Base-by-base conservation (phyloP, 352 stramenopile genomes). In the Globisporangium paddicum region DNA sequence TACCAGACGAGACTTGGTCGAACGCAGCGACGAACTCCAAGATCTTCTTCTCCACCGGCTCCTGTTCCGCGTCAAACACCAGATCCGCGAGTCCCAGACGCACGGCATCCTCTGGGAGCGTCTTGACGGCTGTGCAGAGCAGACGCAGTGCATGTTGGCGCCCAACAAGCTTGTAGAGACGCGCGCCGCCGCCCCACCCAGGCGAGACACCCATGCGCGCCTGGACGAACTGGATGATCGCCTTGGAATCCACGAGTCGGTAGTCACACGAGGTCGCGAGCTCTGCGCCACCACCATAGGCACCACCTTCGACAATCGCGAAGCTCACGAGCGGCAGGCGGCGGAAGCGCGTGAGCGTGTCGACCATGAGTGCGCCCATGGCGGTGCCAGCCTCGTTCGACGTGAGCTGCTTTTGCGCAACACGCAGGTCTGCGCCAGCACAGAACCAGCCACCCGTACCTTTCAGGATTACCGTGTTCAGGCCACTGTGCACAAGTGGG, bases 141-240 rank as follows among this genome's bases (percentile, higher is more conserved):
- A 97, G 41, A 8, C 78, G 68, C 9, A 96, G 64, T 3, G 87
- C 86, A 16, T 82, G 63, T 57, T 93, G 81, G 0, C 82, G 55
- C 0, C 85, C 86, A 18, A 97, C 70, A 34, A 96, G 77, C 58
- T 90, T 86, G 57, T 84, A 82, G 25, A 97, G 64, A 1, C 85
- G 71, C 35, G 76, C 75, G 1, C 77, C 86, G 37, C 89, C 89
- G 26, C 89, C 89, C 89, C 89, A 97, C 14, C 77, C 83, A 8
- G 87, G 81, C 4, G 78, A 92, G 1, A 96, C 79, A 1, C 87
- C 89, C 81, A 97, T 95, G 30, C 72, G 66, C 0, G 73, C 67
- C 63, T 95, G 87, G 9, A 97, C 82, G 54, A 96, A 96, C 58
- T 90, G 85, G 47, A 97, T 87, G 0, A 86, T 71, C 0, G 86